Percentiles rank a stretch among this genome's conserved stretches.
phyloP scores from a whole-genome alignment of 2,329 filamentous ascomycete genomes.

The Colletotrichum sp. region DNA sequence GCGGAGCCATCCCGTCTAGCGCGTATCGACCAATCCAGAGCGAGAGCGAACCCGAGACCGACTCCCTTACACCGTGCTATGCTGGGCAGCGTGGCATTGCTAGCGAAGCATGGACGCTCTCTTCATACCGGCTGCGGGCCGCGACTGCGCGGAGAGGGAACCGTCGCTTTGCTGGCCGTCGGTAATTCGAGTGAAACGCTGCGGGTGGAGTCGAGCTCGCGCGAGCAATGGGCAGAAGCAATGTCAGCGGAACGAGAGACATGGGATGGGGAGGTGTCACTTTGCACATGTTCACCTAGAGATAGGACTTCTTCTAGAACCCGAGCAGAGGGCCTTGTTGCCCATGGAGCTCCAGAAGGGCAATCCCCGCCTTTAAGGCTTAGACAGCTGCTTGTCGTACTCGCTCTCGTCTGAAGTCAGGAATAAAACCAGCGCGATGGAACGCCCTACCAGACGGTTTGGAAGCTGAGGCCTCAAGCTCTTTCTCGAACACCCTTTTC shows the following conservation, averaged over 20 bases:
- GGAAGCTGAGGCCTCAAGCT: not conserved
- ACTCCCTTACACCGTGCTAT: not conserved
- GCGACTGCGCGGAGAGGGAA: not conserved
- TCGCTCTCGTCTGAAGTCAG: constrained; percentile 1
- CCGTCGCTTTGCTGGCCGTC: not conserved
- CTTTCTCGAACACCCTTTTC: not conserved
- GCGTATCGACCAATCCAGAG: not conserved
- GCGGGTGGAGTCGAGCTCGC: not conserved
- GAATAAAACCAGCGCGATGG: not conserved
- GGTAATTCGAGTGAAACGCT: not conserved
- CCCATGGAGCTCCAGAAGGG: not conserved
- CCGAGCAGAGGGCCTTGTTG: not conserved
- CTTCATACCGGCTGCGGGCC: not conserved
- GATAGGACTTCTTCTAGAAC: not conserved
- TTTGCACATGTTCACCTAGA: not conserved
- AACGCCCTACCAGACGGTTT: not conserved
- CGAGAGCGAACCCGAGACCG: constrained; percentile 13
- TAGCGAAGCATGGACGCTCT: not conserved
- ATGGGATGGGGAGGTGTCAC: not conserved
- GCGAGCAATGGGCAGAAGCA: not conserved
- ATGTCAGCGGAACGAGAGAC: not conserved
- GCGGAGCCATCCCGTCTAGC: not conserved
- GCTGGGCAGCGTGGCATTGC: not conserved
- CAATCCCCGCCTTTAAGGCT: not conserved
- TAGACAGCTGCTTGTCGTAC: not conserved